phyloP scores from a whole-genome alignment of 2,329 filamentous ascomycete genomes.

The Alternaria longipes region DNA sequence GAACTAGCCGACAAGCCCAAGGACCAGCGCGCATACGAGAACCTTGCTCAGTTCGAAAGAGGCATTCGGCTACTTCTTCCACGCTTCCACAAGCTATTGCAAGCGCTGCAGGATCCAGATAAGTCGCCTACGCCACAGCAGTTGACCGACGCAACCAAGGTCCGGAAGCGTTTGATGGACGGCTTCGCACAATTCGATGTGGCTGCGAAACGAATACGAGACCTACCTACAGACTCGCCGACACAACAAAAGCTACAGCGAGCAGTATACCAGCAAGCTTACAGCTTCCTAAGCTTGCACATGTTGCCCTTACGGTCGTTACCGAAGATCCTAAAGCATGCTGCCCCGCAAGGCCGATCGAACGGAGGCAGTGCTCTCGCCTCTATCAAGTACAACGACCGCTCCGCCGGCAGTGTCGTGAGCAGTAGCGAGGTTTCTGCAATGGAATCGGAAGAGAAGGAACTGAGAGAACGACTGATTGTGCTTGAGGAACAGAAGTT shows the following conservation, averaged over 20 bases:
- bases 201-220: slow-evolving; percentile 81
- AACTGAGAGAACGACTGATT: slow-evolving; percentile 79
- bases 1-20: slow-evolving; percentile 74
- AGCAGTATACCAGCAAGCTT: slow-evolving; percentile 83
- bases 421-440: slow-evolving; percentile 69
- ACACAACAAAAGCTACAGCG: slow-evolving; percentile 80
- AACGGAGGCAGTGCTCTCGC: slow-evolving; percentile 60
- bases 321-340: slow-evolving; percentile 62
- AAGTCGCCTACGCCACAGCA: slow-evolving; percentile 72
- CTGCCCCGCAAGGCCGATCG: slow-evolving; percentile 60
- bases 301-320: slow-evolving; percentile 80
- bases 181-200: slow-evolving; percentile 88
- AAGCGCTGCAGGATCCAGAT: slow-evolving; percentile 76
- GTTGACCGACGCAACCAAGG: slow-evolving; percentile 85
- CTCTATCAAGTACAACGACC: slow-evolving; percentile 67
- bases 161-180: slow-evolving; percentile 88
- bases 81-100: slow-evolving; percentile 80
- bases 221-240: slow-evolving; percentile 75
- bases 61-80: slow-evolving; percentile 85
- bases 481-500: slow-evolving; percentile 92
- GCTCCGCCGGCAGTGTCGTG: slow-evolving; percentile 62
- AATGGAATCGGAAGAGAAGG: slow-evolving; percentile 84
- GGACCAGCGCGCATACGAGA: slow-evolving; percentile 83
- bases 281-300: slow-evolving; percentile 83
- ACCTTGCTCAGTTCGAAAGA: slow-evolving; percentile 84